Evolutionary conservation across 352 stramenopile species (phyloP).

Genomic region (Globisporangium paddicum): DNA sequence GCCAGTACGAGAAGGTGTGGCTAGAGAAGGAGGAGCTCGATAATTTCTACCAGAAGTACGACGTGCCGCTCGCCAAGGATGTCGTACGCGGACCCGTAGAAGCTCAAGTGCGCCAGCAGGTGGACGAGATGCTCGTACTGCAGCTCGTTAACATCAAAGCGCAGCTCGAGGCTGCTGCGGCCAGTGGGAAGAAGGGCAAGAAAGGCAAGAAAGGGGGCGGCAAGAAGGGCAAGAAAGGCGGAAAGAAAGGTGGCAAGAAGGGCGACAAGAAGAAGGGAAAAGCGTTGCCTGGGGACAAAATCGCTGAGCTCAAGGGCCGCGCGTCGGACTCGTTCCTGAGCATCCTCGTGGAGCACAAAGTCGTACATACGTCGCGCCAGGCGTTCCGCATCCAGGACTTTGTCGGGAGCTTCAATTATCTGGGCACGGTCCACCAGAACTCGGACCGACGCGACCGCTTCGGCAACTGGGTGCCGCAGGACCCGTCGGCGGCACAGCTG

Average conservation of each 20-base stretch:
- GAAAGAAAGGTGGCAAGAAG: slow-evolving; percentile 70
- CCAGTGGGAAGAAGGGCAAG: slow-evolving; percentile 70
- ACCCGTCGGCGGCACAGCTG: slow-evolving; percentile 89
- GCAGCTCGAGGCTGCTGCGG: slow-evolving; percentile 71
- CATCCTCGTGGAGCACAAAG: slow-evolving; percentile 84
- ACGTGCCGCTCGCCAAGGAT: slow-evolving; percentile 89
- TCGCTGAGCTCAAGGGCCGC: slow-evolving; percentile 88
- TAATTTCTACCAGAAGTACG: slow-evolving; percentile 94
- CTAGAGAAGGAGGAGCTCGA: slow-evolving; percentile 82
- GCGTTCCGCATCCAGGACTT: slow-evolving; percentile 68
- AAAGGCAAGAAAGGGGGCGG: slow-evolving; percentile 61
- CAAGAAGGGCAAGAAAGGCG: slow-evolving; percentile 53
- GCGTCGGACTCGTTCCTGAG: slow-evolving; percentile 88
- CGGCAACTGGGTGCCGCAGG: slow-evolving; percentile 88
- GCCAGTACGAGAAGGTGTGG: slow-evolving; percentile 86
- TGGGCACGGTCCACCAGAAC: slow-evolving; percentile 75
- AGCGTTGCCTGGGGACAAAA: slow-evolving; percentile 88
- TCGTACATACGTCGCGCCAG: slow-evolving; percentile 63
- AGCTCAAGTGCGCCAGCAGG: slow-evolving; percentile 82
- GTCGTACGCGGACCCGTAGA: slow-evolving; percentile 86
- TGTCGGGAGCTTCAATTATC: slow-evolving; percentile 90
- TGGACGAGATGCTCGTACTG: slow-evolving; percentile 93
- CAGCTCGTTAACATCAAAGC: slow-evolving; percentile 94
- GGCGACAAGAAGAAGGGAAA: slow-evolving; percentile 68
- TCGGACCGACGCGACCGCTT: slow-evolving; percentile 52